phyloP scores from a whole-genome alignment of 805 yeast species.

The Blastobotrys terrestris region DNA sequence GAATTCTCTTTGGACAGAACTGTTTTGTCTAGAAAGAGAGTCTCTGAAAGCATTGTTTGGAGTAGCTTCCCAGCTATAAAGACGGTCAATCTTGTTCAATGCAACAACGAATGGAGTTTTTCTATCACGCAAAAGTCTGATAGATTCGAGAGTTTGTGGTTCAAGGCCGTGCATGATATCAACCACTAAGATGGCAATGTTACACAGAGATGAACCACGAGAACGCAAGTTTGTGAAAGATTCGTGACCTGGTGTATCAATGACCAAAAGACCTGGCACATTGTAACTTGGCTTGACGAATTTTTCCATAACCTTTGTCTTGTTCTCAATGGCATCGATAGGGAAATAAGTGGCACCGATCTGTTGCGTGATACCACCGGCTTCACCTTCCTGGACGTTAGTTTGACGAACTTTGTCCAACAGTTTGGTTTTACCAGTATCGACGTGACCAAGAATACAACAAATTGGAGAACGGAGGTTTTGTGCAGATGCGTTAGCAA shows the following conservation, averaged over 20 bases:
- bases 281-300: conserved; percentile 78
- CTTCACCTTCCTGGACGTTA: conserved; percentile 99
- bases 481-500: conserved; percentile 34
- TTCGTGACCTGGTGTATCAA: conserved; percentile 99
- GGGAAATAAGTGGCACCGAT: conserved; percentile 99
- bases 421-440: conserved; percentile 97
- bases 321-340: conserved; percentile 82
- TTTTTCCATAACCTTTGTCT: conserved; percentile 85
- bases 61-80: conserved; percentile 85
- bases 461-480: conserved; percentile 97
- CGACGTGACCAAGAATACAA: conserved; percentile 99
- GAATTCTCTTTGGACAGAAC: conserved; percentile 87
- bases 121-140: conserved; percentile 85
- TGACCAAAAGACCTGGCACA: conserved; percentile 93
- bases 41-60: conserved; percentile 97
- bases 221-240: conserved; percentile 95
- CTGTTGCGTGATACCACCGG: conserved; percentile 99
- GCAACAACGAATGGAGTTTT: conserved; percentile 98
- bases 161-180: conserved; percentile 99
- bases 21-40: conserved; percentile 73
- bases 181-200: conserved; percentile 96
- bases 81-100: conserved; percentile 93
- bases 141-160: conserved; percentile 94
- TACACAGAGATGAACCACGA: conserved; percentile 98
- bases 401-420: conserved; percentile 97